phyloP scores from a whole-genome alignment of 345 rosid species.

The Iberis pinnata region DNA sequence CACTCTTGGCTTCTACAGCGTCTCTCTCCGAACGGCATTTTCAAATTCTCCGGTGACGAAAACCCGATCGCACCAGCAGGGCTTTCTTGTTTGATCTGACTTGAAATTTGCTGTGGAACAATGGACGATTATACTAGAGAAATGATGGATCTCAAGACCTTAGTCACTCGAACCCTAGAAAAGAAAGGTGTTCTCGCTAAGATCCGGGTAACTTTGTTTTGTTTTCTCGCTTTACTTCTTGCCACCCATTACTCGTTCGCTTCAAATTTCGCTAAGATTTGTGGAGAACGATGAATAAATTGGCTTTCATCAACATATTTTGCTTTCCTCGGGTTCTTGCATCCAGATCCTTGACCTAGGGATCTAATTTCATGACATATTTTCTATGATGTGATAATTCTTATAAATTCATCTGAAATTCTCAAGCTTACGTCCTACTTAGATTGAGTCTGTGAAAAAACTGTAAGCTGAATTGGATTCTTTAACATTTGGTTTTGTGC shows the following conservation, averaged over 20 bases:
- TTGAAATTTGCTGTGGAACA: neutral
- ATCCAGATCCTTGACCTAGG: conserved; percentile 8
- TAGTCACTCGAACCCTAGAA: conserved; percentile 94
- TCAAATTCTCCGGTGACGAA: neutral
- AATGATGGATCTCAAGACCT: conserved; percentile 99
- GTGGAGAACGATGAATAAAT: neutral
- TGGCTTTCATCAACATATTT: too few species aligned
- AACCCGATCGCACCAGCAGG: too few species aligned
- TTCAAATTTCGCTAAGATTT: neutral
- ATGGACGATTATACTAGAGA: conserved; percentile 99
- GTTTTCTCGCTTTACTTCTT: neutral
- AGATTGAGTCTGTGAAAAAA: too few species aligned
- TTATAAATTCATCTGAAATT: too few species aligned
- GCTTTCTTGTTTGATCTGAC: neutral
- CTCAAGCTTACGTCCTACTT: too few species aligned
- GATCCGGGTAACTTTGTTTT: conserved; percentile 65
- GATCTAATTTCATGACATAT: too few species aligned
- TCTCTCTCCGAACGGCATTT: conserved; percentile 3
- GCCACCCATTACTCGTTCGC: neutral
- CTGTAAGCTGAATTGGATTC: neutral
- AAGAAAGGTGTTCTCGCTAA: conserved; percentile 98
- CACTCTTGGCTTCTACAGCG: too few species aligned
- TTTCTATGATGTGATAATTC: too few species aligned
- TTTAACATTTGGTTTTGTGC: neutral
- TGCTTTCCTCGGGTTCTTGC: too few species aligned